Percentiles rank a stretch among this genome's conserved stretches.
Conservation (phyloP, 2,329 filamentous ascomycete species). For the Macroventuria anomochaeta region DNA sequence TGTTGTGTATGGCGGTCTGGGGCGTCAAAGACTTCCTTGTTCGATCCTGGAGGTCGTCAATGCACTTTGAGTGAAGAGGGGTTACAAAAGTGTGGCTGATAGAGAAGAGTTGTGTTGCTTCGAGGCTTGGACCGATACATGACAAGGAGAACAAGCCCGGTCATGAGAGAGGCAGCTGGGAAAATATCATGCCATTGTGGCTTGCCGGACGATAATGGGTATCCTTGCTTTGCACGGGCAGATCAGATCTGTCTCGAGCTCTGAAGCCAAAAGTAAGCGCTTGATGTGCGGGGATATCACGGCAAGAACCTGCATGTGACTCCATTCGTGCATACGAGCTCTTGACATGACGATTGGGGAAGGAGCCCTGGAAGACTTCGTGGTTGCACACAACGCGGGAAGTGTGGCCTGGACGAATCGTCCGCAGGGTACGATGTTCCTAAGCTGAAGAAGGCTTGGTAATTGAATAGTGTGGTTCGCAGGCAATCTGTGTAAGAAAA, state of each 20-base stretch:
- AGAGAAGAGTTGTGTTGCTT: conserved; percentile 15
- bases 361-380: background rate
- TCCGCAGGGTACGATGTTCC: background rate
- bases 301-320: conserved; percentile 25
- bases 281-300: conserved; percentile 18
- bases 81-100: conserved; percentile 22
- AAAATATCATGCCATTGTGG: conserved; percentile 24
- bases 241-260: conserved; percentile 28
- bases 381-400: conserved; percentile 8
- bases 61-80: conserved; percentile 21
- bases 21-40: conserved; percentile 24
- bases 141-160: conserved; percentile 14
- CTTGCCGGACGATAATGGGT: conserved; percentile 23
- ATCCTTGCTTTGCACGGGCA: conserved; percentile 19
- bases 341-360: conserved; percentile 7
- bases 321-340: conserved; percentile 5
- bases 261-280: conserved; percentile 31
- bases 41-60: conserved; percentile 11
- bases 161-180: conserved; percentile 24
- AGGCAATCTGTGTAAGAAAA: background rate
- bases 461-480: background rate
- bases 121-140: conserved; percentile 5
- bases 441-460: background rate
- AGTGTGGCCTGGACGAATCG: background rate
- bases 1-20: conserved; percentile 24